Conservation (phyloP, 139 green algal species). For the Chlorella vulgaris region DNA sequence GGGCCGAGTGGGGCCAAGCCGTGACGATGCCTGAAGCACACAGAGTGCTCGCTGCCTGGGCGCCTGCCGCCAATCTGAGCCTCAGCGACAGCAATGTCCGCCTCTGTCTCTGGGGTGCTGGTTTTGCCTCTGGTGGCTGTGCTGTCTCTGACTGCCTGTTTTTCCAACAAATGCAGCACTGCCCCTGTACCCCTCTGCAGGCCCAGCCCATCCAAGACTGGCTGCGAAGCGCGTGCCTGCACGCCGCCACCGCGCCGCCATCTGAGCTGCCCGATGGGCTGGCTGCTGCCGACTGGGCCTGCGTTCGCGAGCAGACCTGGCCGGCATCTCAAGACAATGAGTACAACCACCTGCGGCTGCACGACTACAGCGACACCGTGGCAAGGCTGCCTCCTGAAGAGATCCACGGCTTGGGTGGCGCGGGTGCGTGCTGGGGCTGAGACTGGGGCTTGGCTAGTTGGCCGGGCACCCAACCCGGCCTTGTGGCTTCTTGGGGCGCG, state of each 20-base stretch:
- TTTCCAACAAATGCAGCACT: too few relatives aligned
- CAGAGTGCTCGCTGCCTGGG: too few relatives aligned
- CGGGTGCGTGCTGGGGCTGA: neutral
- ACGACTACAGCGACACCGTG: slow-evolving; percentile 82
- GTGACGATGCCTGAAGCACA: too few relatives aligned
- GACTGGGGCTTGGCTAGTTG: neutral
- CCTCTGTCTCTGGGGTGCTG: too few relatives aligned
- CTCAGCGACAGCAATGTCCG: too few relatives aligned
- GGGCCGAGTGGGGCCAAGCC: neutral
- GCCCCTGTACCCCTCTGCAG: too few relatives aligned
- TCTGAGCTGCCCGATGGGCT: slow-evolving; percentile 62
- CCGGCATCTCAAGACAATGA: slow-evolving; percentile 49
- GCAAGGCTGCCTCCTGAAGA: slow-evolving; percentile 69
- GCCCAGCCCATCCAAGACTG: slow-evolving; percentile 51
- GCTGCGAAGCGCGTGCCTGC: slow-evolving; percentile 55
- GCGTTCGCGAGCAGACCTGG: slow-evolving; percentile 38
- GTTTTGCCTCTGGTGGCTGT: too few relatives aligned
- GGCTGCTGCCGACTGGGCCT: slow-evolving; percentile 60
- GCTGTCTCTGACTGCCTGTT: too few relatives aligned
- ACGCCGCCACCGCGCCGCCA: slow-evolving; percentile 37
- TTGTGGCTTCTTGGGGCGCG: too few relatives aligned
- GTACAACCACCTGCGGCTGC: slow-evolving; percentile 77
- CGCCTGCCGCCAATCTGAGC: too few relatives aligned
- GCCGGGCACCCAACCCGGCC: neutral
- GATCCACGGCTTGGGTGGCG: slow-evolving; percentile 38